Evolutionary conservation across 2,329 filamentous ascomycete species (phyloP).

Genomic region (Cordyceps fumosorosea): DNA sequence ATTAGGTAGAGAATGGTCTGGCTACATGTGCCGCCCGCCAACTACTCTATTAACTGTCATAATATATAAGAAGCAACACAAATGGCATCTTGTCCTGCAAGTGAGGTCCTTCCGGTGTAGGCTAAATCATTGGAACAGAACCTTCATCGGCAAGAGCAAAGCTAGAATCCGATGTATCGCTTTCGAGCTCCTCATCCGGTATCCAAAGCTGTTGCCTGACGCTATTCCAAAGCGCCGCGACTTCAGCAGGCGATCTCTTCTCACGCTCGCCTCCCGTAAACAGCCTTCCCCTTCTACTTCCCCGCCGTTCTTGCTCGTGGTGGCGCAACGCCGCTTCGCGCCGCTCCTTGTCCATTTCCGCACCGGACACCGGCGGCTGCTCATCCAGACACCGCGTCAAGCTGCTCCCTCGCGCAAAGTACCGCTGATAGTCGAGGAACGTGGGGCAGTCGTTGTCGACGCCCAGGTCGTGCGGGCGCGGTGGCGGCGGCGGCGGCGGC

Average conservation of each 20-base stretch:
- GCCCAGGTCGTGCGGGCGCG: not conserved
- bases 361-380: not conserved
- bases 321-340: no score
- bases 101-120: no score
- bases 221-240: slow-evolving; percentile 25
- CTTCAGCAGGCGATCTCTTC: slow-evolving; percentile 19
- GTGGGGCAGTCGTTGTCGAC: slow-evolving; percentile 28
- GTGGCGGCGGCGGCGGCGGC: not conserved
- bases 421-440: slow-evolving; percentile 26
- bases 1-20: slow-evolving; percentile 2
- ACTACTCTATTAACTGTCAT: slow-evolving; percentile 3
- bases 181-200: slow-evolving; percentile 25
- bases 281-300: not conserved
- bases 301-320: not conserved
- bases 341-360: no score
- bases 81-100: not conserved
- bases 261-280: not conserved
- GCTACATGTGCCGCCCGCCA: not conserved
- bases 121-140: not conserved
- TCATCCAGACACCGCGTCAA: slow-evolving; percentile 26
- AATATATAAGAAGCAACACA: not conserved
- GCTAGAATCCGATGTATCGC: not conserved
- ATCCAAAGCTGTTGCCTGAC: slow-evolving; percentile 25
- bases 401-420: slow-evolving; percentile 23
- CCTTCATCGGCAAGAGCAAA: not conserved